phyloP scores from a whole-genome alignment of 2,329 filamentous ascomycete species.

The Tolypocladium pustulatum region DNA sequence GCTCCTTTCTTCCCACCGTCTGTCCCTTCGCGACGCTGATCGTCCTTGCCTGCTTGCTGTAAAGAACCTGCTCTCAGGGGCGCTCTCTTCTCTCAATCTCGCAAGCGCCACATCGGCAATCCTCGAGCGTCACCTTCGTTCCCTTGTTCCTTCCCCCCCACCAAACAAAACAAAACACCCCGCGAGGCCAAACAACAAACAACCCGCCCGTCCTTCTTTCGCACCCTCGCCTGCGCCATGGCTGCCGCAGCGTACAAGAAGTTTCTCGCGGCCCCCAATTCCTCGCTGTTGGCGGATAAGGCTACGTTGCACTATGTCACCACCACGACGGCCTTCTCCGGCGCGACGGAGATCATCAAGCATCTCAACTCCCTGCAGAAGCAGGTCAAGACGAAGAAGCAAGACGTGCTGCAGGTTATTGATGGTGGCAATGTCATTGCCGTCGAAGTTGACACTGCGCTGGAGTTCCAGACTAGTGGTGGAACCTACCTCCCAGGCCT shows the following conservation, averaged over 20 bases:
- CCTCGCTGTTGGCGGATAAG: conserved; percentile 51
- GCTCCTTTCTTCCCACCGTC: not conserved
- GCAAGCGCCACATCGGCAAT: not conserved
- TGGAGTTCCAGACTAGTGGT: conserved; percentile 74
- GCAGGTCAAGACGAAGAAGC: conserved; percentile 72
- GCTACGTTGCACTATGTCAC: conserved; percentile 81
- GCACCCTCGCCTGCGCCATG: conserved; percentile 19
- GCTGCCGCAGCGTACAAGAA: conserved; percentile 50
- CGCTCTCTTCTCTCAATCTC: not conserved
- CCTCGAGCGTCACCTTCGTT: not conserved
- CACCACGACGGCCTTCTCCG: conserved; percentile 65
- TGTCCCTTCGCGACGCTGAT: not conserved
- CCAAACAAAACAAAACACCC: not conserved
- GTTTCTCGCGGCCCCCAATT: conserved; percentile 58
- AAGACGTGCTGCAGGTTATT: conserved; percentile 64
- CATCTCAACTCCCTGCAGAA: conserved; percentile 63
- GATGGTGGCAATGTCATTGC: conserved; percentile 65
- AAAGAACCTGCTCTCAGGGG: not conserved
- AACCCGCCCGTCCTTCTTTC: not conserved
- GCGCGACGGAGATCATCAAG: conserved; percentile 68
- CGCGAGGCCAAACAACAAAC: not conserved
- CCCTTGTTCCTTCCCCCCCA: not conserved
- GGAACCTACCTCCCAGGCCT: conserved; percentile 80
- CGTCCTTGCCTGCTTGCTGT: not conserved
- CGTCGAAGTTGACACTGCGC: conserved; percentile 70